Evolutionary conservation across 2,329 filamentous ascomycete genomes (phyloP).

Genomic region (Fusarium dimerum): DNA sequence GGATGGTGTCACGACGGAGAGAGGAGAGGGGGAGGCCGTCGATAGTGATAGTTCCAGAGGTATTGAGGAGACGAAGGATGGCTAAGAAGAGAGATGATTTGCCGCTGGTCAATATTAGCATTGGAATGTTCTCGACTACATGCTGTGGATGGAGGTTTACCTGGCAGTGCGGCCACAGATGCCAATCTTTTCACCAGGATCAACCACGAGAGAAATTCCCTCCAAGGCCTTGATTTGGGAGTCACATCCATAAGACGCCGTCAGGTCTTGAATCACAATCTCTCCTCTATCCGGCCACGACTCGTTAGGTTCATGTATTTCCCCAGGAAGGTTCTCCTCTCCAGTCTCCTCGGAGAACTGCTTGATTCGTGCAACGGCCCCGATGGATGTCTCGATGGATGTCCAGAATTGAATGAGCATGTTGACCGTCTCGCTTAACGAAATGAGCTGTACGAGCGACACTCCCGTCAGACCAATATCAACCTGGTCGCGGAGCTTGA

Average conservation of each 20-base stretch:
- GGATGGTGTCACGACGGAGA: slow-evolving; percentile 44
- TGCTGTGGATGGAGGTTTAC: slow-evolving; percentile 4
- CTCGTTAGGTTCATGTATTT: slow-evolving; percentile 18
- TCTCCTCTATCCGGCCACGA: slow-evolving; percentile 35
- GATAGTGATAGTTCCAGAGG: slow-evolving; percentile 40
- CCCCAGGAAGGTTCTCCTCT: slow-evolving; percentile 26
- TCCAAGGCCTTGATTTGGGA: slow-evolving; percentile 21
- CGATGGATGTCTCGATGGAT: slow-evolving; percentile 39
- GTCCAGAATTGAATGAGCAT: slow-evolving; percentile 40
- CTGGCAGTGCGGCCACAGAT: slow-evolving; percentile 53
- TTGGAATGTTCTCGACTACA: slow-evolving; percentile 3
- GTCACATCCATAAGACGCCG: slow-evolving; percentile 29
- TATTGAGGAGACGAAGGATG: slow-evolving; percentile 50
- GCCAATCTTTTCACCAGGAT: slow-evolving; percentile 48
- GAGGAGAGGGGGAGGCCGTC: slow-evolving; percentile 44
- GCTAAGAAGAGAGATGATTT: slow-evolving; percentile 51
- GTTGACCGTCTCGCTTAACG: slow-evolving; percentile 37
- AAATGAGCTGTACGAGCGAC: slow-evolving; percentile 34
- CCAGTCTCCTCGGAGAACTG: slow-evolving; percentile 32
- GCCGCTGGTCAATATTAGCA: slow-evolving; percentile 37
- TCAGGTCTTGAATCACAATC: slow-evolving; percentile 29
- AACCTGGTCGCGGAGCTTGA: slow-evolving; percentile 31
- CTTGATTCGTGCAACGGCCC: slow-evolving; percentile 38
- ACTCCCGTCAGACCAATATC: slow-evolving; percentile 36
- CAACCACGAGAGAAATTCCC: slow-evolving; percentile 23